Evolutionary conservation across 2,329 filamentous ascomycete species (phyloP).

Genomic region (Dichotomopilus funicola): DNA sequence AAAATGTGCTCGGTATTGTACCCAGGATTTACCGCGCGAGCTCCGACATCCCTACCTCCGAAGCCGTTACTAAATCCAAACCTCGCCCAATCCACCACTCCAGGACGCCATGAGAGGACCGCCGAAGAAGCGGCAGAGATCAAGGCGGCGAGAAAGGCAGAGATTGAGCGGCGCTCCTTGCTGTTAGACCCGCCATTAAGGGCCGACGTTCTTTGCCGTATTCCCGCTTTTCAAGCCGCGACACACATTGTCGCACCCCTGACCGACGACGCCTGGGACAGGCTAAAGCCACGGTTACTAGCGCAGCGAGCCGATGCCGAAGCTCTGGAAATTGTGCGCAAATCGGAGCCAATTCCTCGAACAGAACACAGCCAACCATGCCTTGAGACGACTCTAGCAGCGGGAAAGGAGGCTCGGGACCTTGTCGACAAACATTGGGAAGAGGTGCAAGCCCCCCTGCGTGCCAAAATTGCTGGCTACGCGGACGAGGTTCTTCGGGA

Average conservation of each 20-base stretch:
- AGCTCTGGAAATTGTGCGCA: conserved; percentile 41
- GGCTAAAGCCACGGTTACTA: conserved; percentile 60
- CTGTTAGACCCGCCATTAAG: conserved; percentile 60
- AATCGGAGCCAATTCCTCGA: conserved; percentile 23
- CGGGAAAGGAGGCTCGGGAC: conserved; percentile 47
- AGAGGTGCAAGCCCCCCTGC: conserved; percentile 59
- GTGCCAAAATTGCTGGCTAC: conserved; percentile 56
- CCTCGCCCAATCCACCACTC: not conserved
- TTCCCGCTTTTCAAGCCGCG: conserved; percentile 68
- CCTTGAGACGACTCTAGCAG: conserved; percentile 22
- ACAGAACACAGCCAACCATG: conserved; percentile 15
- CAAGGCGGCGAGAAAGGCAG: conserved; percentile 56
- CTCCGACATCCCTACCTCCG: not conserved
- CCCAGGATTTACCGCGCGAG: conserved; percentile 12
- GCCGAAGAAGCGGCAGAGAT: conserved; percentile 57
- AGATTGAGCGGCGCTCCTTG: conserved; percentile 66
- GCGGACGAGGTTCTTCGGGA: conserved; percentile 64
- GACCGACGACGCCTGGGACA: conserved; percentile 62
- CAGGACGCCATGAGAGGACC: conserved; percentile 42
- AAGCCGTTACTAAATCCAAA: not conserved
- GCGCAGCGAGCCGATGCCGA: conserved; percentile 61
- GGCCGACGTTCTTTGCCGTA: conserved; percentile 56
- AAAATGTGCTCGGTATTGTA: conserved; percentile 30
- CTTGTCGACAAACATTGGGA: conserved; percentile 64
- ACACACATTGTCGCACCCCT: conserved; percentile 62